These are phyloP conservation scores for Huntiella decipiens DNA, from an alignment of 2,329 filamentous ascomycete genomes.

Conservation along the genomic window DNA sequence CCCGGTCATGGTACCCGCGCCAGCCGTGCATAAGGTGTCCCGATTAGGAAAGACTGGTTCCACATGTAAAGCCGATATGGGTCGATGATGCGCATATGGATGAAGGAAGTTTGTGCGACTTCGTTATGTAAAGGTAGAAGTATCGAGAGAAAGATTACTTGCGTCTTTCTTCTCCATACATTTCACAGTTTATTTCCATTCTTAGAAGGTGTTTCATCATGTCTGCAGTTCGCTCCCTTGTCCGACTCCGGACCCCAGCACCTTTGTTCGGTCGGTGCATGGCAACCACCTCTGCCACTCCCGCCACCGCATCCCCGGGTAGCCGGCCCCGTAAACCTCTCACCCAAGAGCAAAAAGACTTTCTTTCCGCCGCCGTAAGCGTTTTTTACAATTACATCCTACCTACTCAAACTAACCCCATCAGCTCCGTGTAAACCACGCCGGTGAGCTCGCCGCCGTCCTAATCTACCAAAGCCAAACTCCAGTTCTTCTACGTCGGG, in stretches of 20 bases:
- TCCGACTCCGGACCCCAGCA: not conserved
- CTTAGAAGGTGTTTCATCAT: not conserved
- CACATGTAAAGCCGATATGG: not conserved
- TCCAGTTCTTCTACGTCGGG: constrained; percentile 55
- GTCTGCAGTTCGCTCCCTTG: not conserved
- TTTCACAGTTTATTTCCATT: too few relatives aligned
- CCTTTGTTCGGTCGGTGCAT: not conserved
- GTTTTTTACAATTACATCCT: not conserved
- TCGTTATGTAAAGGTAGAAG: too few relatives aligned
- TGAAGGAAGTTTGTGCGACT: too few relatives aligned
- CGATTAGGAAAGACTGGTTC: not conserved
- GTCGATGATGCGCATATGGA: too few relatives aligned
- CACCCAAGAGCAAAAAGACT: constrained; percentile 50
- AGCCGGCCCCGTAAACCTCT: constrained; percentile 36
- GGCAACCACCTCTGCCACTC: not conserved
- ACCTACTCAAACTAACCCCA: not conserved
- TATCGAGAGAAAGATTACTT: too few relatives aligned
- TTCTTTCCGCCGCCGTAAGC: constrained; percentile 52
- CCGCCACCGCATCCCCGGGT: constrained; percentile 15
- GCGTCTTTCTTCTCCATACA: too few relatives aligned
- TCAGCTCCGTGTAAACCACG: constrained; percentile 84
- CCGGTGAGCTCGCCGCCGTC: constrained; percentile 88
- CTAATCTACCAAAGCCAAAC: constrained; percentile 86
- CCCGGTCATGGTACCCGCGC: not conserved
- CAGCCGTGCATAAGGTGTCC: not conserved